Evolutionary conservation across 2,329 filamentous ascomycete species (phyloP).

Genomic region (Rhinocladiella similis): DNA sequence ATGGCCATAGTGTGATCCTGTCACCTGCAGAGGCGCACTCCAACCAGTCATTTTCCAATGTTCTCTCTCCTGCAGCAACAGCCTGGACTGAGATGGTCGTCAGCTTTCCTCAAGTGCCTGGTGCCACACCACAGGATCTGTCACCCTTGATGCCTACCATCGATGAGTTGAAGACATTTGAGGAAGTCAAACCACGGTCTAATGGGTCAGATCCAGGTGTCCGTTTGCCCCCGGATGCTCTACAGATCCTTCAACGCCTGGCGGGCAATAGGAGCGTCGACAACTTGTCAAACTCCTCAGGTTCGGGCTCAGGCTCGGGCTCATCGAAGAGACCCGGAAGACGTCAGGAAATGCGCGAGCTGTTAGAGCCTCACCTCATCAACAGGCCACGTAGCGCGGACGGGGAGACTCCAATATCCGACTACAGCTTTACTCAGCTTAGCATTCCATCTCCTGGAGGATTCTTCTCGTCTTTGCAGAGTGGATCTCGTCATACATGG

Average conservation of each 20-base stretch:
- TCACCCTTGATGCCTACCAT: constrained; percentile 27
- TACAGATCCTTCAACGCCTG: constrained; percentile 77
- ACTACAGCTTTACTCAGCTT: constrained; percentile 73
- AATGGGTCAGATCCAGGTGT: constrained; percentile 54
- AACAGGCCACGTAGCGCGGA: constrained; percentile 47
- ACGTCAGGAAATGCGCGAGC: constrained; percentile 59
- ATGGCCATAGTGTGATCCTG: constrained; percentile 32
- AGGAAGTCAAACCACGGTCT: constrained; percentile 2
- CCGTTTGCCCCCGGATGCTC: constrained; percentile 73
- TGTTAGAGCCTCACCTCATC: constrained; percentile 46
- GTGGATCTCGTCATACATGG: constrained; percentile 79
- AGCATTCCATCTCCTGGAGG: constrained; percentile 89
- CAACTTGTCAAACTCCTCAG: constrained; percentile 40
- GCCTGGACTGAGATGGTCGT: constrained; percentile 60
- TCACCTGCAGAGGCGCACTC: constrained; percentile 28
- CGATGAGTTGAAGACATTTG: constrained; percentile 22
- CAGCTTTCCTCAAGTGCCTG: constrained; percentile 42
- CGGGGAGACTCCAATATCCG: constrained; percentile 54
- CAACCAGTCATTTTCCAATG: constrained; percentile 10
- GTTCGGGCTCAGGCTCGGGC: constrained; percentile 11
- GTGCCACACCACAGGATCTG: constrained; percentile 27
- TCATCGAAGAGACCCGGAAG: constrained; percentile 15
- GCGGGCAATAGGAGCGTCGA: constrained; percentile 53
- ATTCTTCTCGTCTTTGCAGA: constrained; percentile 84
- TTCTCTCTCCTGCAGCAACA: constrained; percentile 47